phyloP scores from a whole-genome alignment of 306 rosid species.

The Pterocarpus santalinus region DNA sequence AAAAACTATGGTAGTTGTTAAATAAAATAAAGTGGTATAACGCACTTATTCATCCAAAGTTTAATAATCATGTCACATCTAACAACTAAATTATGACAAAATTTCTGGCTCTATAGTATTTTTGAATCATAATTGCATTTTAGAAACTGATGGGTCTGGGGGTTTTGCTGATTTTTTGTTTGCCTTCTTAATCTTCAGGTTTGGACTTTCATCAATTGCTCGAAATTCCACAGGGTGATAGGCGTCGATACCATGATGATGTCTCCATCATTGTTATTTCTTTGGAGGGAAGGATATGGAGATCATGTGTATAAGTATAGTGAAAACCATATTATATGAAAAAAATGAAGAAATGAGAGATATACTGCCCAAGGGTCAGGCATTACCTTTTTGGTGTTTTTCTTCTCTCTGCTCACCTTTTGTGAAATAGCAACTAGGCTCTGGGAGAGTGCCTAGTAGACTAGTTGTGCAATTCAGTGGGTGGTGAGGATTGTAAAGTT shows the following conservation, averaged over 20 bases:
- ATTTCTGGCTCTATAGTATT: too few species aligned
- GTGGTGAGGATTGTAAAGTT: constrained; percentile 81
- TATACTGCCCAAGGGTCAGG: constrained; percentile 56
- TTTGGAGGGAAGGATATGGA: constrained; percentile 98
- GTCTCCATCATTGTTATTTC: constrained; percentile 96
- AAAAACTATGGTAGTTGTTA: too few species aligned
- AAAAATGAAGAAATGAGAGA: constrained; percentile 44
- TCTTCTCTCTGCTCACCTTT: constrained; percentile 52
- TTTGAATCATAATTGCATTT: background rate
- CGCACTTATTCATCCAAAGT: too few species aligned
- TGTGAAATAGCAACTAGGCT: constrained; percentile 60
- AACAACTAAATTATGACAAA: too few species aligned
- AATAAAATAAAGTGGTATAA: too few species aligned
- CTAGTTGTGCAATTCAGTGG: constrained; percentile 62
- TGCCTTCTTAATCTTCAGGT: constrained; percentile 61
- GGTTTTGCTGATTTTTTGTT: constrained; percentile 27
- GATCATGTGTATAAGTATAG: constrained; percentile 85
- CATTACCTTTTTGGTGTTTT: constrained; percentile 61
- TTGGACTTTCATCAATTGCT: constrained; percentile 95
- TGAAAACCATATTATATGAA: constrained; percentile 45
- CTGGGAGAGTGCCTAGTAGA: constrained; percentile 50
- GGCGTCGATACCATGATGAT: constrained; percentile 97
- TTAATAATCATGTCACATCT: too few species aligned
- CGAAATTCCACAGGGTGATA: constrained; percentile 94
- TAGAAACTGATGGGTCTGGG: background rate